Conservation (phyloP, 1,139 yeast species). For the Groenewaldozyma auringiensis region DNA sequence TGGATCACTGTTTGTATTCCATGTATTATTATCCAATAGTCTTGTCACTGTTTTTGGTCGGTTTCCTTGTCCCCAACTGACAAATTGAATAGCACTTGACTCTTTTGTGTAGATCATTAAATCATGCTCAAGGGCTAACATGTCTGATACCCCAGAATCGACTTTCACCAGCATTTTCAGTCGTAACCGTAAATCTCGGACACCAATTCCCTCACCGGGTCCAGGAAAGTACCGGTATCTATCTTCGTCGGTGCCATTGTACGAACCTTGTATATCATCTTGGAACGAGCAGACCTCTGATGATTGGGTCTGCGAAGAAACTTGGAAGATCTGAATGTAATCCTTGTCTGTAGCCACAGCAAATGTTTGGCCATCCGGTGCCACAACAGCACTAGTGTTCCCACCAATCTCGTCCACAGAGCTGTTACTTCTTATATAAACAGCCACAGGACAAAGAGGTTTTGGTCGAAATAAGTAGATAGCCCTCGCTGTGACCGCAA, state of each 20-base stretch:
- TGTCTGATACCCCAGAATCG: constrained; percentile 26
- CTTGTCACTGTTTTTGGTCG: not conserved
- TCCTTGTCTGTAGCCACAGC: constrained; percentile 29
- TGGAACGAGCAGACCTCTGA: constrained; percentile 25
- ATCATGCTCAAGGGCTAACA: constrained; percentile 26
- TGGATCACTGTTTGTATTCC: constrained; percentile 2
- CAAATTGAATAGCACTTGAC: constrained; percentile 28
- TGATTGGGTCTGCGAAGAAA: constrained; percentile 20
- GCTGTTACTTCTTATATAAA: constrained; percentile 25
- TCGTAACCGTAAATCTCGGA: constrained; percentile 29
- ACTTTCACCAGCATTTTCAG: constrained; percentile 24
- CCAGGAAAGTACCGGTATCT: constrained; percentile 28
- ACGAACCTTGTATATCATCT: constrained; percentile 8
- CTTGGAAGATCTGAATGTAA: constrained; percentile 24
- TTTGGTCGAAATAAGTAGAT: constrained; percentile 12
- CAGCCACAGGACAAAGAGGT: constrained; percentile 31
- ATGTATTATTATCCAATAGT: not conserved
- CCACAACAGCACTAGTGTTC: constrained; percentile 24
- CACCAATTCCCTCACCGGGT: constrained; percentile 36
- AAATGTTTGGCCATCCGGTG: constrained; percentile 29
- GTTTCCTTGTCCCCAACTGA: constrained; percentile 18
- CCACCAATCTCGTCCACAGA: constrained; percentile 27
- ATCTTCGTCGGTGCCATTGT: constrained; percentile 8
- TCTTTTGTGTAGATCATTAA: constrained; percentile 26
- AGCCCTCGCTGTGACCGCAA: constrained; percentile 9